A percentile compares a stretch with the other conserved stretches of the same genome.
These are phyloP conservation scores for Trametes maxima DNA, from an alignment of 768 basidiomycete genomes.

Conservation along the genomic window DNA sequence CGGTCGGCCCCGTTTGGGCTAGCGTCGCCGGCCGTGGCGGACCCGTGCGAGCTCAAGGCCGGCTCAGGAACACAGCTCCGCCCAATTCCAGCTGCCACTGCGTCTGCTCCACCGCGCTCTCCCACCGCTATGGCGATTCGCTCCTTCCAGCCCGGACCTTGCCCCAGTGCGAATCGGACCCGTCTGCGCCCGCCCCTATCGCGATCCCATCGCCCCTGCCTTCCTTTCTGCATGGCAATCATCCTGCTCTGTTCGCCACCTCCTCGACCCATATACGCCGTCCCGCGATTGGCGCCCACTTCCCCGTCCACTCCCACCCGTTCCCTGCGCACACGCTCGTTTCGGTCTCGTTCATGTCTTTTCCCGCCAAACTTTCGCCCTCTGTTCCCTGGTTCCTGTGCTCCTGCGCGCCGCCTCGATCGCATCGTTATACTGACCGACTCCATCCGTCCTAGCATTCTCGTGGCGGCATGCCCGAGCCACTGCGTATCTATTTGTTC, in stretches of 20 bases:
- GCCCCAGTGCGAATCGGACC: constrained; percentile 1
- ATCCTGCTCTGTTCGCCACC: background rate
- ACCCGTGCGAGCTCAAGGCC: too few species aligned
- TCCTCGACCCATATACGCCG: background rate
- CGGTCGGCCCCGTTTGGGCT: constrained; percentile 19
- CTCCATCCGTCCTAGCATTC: background rate
- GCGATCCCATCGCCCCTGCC: background rate
- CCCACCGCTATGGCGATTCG: constrained; percentile 7
- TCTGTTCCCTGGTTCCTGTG: background rate
- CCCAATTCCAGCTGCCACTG: background rate
- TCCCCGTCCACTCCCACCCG: too few species aligned
- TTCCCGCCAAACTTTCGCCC: background rate
- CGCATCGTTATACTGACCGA: background rate
- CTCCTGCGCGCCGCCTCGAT: background rate
- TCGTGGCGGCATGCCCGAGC: background rate
- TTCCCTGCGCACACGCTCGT: background rate
- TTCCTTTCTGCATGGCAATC: background rate
- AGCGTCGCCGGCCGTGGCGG: background rate
- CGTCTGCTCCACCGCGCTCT: background rate
- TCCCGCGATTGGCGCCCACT: too few species aligned
- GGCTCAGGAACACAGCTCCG: constrained; percentile 11
- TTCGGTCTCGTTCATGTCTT: background rate
- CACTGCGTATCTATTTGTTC: background rate
- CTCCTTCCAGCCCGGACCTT: constrained; percentile 10
- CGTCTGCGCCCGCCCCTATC: background rate